Evolutionary conservation across 805 yeast species (phyloP).

Genomic region (Pichia heedii): DNA sequence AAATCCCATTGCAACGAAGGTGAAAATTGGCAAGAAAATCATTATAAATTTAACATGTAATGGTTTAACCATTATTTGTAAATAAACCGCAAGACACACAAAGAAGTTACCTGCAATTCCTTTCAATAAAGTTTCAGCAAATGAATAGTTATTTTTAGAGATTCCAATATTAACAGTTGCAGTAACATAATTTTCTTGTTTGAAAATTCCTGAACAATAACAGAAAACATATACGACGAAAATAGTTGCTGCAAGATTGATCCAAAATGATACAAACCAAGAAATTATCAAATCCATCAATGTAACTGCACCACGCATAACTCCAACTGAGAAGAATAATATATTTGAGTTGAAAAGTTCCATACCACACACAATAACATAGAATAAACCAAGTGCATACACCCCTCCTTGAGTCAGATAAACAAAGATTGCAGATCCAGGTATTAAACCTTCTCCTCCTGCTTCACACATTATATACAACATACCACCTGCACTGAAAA

Average conservation of each 20-base stretch:
- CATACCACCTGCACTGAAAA: slow-evolving; percentile 70
- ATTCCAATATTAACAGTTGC: slow-evolving; percentile 44
- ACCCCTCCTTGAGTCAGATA: slow-evolving; percentile 49
- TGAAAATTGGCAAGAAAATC: slow-evolving; percentile 60
- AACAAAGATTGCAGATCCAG: slow-evolving; percentile 42
- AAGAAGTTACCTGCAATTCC: slow-evolving; percentile 72
- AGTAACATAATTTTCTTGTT: slow-evolving; percentile 30
- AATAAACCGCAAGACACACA: slow-evolving; percentile 66
- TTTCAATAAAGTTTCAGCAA: slow-evolving; percentile 57
- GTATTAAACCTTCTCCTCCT: slow-evolving; percentile 31
- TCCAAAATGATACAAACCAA: slow-evolving; percentile 60
- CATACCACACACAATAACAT: slow-evolving; percentile 65
- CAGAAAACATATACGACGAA: slow-evolving; percentile 61
- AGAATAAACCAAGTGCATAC: slow-evolving; percentile 66
- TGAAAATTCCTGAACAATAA: slow-evolving; percentile 43
- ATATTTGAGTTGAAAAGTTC: slow-evolving; percentile 72
- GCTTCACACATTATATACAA: slow-evolving; percentile 49
- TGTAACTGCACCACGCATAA: slow-evolving; percentile 61
- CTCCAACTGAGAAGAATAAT: slow-evolving; percentile 59
- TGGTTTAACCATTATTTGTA: slow-evolving; percentile 74
- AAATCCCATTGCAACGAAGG: slow-evolving; percentile 72
- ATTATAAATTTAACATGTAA: slow-evolving; percentile 62
- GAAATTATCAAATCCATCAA: slow-evolving; percentile 52
- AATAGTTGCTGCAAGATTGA: slow-evolving; percentile 54
- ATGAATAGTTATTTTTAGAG: slow-evolving; percentile 35